These are phyloP conservation scores for Symbiodinium natans DNA, from an alignment of 73 alveolate species.

Conservation along the genomic window DNA sequence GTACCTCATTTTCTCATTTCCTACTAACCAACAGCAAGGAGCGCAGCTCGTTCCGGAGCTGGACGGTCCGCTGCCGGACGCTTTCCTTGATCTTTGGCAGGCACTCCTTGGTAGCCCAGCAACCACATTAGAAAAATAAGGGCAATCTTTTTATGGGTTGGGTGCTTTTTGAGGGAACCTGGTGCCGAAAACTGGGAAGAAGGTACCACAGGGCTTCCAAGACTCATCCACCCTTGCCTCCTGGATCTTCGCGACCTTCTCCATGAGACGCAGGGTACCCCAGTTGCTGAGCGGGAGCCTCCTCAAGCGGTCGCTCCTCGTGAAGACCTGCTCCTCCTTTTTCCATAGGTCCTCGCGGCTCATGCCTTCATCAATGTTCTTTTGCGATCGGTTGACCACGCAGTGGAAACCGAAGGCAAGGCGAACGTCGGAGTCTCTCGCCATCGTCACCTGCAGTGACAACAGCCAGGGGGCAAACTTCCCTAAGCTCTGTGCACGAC, in stretches of 20 bases:
- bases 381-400: neutral
- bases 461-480: neutral
- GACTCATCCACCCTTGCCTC: neutral
- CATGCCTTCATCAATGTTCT: constrained; percentile 26
- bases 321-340: constrained; percentile 11
- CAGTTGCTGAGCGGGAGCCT: neutral
- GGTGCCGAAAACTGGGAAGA: no score
- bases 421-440: neutral
- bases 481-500: neutral
- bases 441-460: neutral
- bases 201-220: no score
- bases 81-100: constrained; percentile 59
- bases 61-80: constrained; percentile 6
- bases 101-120: no score
- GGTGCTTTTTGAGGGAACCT: no score
- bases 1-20: no score
- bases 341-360: constrained; percentile 3
- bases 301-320: neutral
- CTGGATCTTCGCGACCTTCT: constrained; percentile 2
- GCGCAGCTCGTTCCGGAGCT: constrained; percentile 21
- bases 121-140: no score
- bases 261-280: constrained; percentile 13
- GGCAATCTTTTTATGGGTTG: neutral
- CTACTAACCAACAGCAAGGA: no score
- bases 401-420: constrained; percentile 12